Percentiles rank a stretch among this genome's conserved stretches.
Evolutionary conservation across 768 basidiomycete species (phyloP).

Genomic region (Leucocoprinus leucothites): DNA sequence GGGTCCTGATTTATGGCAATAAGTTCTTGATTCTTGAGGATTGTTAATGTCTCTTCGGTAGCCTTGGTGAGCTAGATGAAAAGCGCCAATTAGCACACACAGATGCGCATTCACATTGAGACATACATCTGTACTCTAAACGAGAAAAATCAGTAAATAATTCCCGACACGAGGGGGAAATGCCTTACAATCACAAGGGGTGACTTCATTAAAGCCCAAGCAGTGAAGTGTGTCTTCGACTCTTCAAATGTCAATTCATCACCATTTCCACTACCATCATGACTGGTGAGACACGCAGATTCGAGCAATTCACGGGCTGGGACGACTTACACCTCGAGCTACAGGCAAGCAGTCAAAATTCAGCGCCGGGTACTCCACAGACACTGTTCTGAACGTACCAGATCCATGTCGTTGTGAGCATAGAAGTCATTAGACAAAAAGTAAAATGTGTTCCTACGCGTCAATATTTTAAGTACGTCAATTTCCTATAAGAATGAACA

Average conservation of each 20-base stretch:
- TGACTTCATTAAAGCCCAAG: conserved; percentile 70
- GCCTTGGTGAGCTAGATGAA: conserved; percentile 42
- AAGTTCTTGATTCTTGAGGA: conserved; percentile 62
- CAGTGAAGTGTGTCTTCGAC: conserved; percentile 67
- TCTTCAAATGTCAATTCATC: conserved; percentile 54
- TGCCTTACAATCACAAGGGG: conserved; percentile 51
- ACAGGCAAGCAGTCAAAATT: conserved; percentile 8
- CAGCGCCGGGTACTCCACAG: too few species aligned
- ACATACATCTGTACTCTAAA: conserved; percentile 34
- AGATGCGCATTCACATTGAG: background rate
- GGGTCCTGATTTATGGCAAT: conserved; percentile 71
- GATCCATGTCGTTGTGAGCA: conserved; percentile 68
- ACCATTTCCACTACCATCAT: conserved; percentile 54
- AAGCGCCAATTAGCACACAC: background rate
- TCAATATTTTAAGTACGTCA: conserved; percentile 4
- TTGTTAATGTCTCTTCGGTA: conserved; percentile 45
- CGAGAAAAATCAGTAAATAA: background rate
- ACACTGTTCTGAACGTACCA: too few species aligned
- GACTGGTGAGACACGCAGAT: background rate
- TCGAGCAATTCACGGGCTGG: background rate
- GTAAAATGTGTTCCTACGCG: conserved; percentile 57
- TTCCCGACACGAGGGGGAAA: background rate
- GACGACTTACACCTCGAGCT: conserved; percentile 55
- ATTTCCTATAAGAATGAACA: background rate
- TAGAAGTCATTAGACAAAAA: conserved; percentile 64